Evolutionary conservation across 2,329 filamentous ascomycete species (phyloP), one percentile per base, ranked within the genome.

Genomic region (Pseudogymnoascus sp.): DNA sequence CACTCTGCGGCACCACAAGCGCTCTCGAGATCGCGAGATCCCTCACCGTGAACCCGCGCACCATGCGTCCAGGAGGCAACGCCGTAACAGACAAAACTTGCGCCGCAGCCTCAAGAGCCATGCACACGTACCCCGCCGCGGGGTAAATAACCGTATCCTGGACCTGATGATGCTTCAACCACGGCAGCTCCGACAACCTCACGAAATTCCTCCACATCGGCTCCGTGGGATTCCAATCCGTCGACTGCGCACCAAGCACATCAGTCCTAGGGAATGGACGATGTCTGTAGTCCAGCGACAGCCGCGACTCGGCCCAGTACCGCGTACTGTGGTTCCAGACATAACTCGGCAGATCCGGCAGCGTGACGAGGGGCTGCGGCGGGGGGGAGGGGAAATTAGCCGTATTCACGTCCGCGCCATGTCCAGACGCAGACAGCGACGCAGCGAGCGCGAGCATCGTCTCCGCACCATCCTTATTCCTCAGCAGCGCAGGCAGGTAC

Each of bases 401-500:
- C 1, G 75, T 74, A 21, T 72, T 71, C 42, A 84, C 77, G 61
- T 81, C 71, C 10, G 83, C 67, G 2, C 69, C 61, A 4, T 73
- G 71, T 1, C 80, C 81, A 62, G 77, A 78, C n/a, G 72, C 71
- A 66, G 80, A 80, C 3, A 84, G 70, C 0, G 70, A 74, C 0
- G 74, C 77, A 1, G 79, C 79, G 1, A 79, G 70, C 25, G 80
- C 77, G 35, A 79, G 69, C 1, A 77, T 75, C 0, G 76, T 75
- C 12, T 77, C 75, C 1, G 80, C 78, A 0, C 79, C 78, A 59
- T 81, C 75, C 62, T 81, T 78, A 21, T 81, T 80, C 33, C 83
- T 79, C 2, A 81, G 69, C 1, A 89, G 78, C 0, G 75, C 75
- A 73, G 28, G 65, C 2, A 59, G 35, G 37, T 72, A 72, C 12